Evolutionary conservation across 169 alveolate species (phyloP), one percentile per base, ranked within the genome.

Genomic region (Condylostoma magnum): DNA sequence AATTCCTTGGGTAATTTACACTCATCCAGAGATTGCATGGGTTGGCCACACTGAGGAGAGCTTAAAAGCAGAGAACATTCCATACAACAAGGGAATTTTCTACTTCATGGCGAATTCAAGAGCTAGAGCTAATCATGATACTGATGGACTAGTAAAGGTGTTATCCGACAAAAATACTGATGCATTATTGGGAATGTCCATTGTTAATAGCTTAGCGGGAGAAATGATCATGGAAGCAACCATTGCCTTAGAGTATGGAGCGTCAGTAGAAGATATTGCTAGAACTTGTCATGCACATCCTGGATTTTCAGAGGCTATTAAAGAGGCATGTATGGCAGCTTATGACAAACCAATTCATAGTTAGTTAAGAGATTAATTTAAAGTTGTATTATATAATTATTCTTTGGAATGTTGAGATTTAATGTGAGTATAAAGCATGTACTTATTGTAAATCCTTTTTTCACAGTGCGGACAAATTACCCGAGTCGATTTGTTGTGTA

Each of bases 251-350:
- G 96, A 93, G 76, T 96, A 96, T 74, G 98, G 99, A 33, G 98
- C 98, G 3, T 80, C 99, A 20, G 82, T 97, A 48, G 99, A 95
- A 76, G 98, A 96, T 77, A 85, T 98, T 36, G 98, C 97, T 2
- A 89, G 97, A 69, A 94, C 98, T 69, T 94, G 99, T 83, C 98
- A 93, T 83, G 99, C 99, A 31, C 99, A 98, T 77, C 99, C 99
- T 36, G 97, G 99, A 43, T 89, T 97, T 36, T 93, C 99, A 3
- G 99, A 98, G 84, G 99, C 98, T 15, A 81, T 95, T 43, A 95
- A 95, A 76, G 99, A 95, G 76, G 99, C 98, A 0, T 93, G 98
- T 66, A 83, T 96, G 96, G 98, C 96, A 12, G 93, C 98, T 36
- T 94, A 89, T 77, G 95, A 79, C 77, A 96, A 95, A 80, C 94